phyloP scores from a whole-genome alignment of 139 green algal species.

The Spirogloea muscicola region DNA sequence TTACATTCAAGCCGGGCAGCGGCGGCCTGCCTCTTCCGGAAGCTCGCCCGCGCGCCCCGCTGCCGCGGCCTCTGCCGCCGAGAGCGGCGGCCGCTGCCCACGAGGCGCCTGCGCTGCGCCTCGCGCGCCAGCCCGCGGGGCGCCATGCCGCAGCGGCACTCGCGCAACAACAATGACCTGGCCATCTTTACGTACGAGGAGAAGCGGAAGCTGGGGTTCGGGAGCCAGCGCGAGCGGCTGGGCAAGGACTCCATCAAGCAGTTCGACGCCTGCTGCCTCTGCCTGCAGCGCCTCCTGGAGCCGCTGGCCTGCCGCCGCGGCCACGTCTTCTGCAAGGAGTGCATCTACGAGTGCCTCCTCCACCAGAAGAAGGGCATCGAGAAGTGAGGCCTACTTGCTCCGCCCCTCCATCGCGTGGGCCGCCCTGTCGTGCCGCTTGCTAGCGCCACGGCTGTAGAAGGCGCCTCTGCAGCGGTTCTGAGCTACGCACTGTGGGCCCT shows the following conservation, averaged over 20 bases:
- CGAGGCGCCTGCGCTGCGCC: too few species aligned
- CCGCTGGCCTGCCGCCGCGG: conserved; percentile 37
- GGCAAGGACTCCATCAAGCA: conserved; percentile 50
- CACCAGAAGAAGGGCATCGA: conserved; percentile 53
- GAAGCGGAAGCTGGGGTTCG: conserved; percentile 39
- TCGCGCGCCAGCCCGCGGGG: too few species aligned
- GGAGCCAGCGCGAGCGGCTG: conserved; percentile 44
- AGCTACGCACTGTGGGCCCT: too few species aligned
- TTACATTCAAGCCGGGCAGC: too few species aligned
- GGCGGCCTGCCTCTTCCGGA: too few species aligned
- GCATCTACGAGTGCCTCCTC: conserved; percentile 48
- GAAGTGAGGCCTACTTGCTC: conserved; percentile 6
- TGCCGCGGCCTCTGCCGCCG: too few species aligned
- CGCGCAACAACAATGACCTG: conserved; percentile 47
- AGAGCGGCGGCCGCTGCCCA: too few species aligned
- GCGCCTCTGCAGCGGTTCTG: too few species aligned
- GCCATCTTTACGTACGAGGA: conserved; percentile 46
- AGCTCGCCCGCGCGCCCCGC: too few species aligned
- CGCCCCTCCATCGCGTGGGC: too few species aligned
- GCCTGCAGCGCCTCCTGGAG: conserved; percentile 32
- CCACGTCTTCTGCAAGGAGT: conserved; percentile 50
- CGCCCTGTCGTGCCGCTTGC: too few species aligned
- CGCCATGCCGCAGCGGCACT: conserved; percentile 49
- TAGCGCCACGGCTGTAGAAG: too few species aligned
- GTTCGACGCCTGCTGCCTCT: conserved; percentile 48